A percentile compares a stretch with the other conserved stretches of the same genome.
Evolutionary conservation across 768 basidiomycete genomes (phyloP).

Genomic region (Tricholoma sp.): DNA sequence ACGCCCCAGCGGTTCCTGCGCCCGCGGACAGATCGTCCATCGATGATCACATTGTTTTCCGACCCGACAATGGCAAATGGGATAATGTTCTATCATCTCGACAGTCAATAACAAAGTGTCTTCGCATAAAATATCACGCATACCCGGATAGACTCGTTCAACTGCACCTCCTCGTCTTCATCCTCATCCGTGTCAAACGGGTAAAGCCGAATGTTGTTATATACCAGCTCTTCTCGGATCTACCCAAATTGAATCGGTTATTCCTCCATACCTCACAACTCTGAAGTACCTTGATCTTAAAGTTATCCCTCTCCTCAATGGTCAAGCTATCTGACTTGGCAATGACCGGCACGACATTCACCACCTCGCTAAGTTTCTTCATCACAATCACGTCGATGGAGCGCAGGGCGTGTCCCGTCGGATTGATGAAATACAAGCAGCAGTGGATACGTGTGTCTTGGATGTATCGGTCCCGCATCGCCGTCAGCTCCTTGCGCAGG

Average conservation of each 20-base stretch:
- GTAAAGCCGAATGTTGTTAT: constrained; percentile 91
- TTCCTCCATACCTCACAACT: neutral
- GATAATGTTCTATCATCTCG: constrained; percentile 66
- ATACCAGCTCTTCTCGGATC: constrained; percentile 90
- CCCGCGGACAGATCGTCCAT: constrained; percentile 91
- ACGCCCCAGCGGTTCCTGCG: constrained; percentile 99
- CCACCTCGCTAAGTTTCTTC: constrained; percentile 98
- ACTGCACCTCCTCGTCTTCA: constrained; percentile 85
- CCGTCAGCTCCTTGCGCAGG: constrained; percentile 97
- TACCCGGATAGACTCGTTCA: constrained; percentile 89
- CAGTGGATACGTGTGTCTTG: constrained; percentile 99
- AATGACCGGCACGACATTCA: constrained; percentile 99
- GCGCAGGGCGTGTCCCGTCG: constrained; percentile 95
- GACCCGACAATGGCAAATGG: constrained; percentile 99
- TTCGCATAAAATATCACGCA: constrained; percentile 20
- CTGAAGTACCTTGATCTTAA: constrained; percentile 79
- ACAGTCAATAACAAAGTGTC: constrained; percentile 5
- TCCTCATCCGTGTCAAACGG: constrained; percentile 97
- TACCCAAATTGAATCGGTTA: constrained; percentile 25
- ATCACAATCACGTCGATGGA: constrained; percentile 98
- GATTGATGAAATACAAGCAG: constrained; percentile 97
- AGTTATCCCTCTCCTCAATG: constrained; percentile 83
- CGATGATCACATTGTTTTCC: constrained; percentile 90
- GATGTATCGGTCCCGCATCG: constrained; percentile 97
- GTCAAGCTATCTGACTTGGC: constrained; percentile 96